phyloP scores from a whole-genome alignment of 306 rosid species.

The Benincasa hispida region DNA sequence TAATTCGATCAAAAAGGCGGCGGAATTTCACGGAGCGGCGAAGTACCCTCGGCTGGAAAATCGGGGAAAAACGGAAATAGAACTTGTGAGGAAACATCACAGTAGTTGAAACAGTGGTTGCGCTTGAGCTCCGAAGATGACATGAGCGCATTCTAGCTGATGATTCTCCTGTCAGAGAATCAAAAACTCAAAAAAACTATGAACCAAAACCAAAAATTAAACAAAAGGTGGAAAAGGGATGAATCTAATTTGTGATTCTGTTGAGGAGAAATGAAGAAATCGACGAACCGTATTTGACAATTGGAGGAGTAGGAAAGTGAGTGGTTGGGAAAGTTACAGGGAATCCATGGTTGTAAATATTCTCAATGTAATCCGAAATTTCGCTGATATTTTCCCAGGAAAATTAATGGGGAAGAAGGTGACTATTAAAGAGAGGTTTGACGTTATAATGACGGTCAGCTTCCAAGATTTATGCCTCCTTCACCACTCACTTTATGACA shows the following conservation, averaged over 20 bases:
- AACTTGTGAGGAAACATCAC: slow-evolving; percentile 35
- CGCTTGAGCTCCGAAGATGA: slow-evolving; percentile 11
- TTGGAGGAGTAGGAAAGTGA: not conserved
- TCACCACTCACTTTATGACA: not conserved
- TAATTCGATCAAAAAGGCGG: slow-evolving; percentile 34
- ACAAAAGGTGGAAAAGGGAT: not conserved
- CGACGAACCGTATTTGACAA: not conserved
- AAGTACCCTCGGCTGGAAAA: slow-evolving; percentile 21
- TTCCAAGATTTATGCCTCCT: not conserved
- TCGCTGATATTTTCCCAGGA: not conserved
- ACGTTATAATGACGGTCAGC: not conserved
- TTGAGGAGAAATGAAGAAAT: not conserved
- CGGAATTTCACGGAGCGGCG: slow-evolving; percentile 31
- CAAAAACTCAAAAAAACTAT: not conserved
- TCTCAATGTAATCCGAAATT: not conserved
- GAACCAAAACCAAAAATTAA: not conserved
- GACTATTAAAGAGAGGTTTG: not conserved
- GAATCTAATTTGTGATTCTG: not conserved
- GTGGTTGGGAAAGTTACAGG: slow-evolving; percentile 1
- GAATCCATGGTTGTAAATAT: slow-evolving; percentile 5
- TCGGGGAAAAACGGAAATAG: slow-evolving; percentile 22
- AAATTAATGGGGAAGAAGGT: not conserved
- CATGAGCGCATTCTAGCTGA: slow-evolving; percentile 30
- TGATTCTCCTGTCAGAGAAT: not conserved
- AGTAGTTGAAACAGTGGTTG: slow-evolving; percentile 3